Percentiles rank a stretch among this genome's conserved stretches.
Conservation (phyloP, 2,329 filamentous ascomycete species). For the Fusarium sp. region DNA sequence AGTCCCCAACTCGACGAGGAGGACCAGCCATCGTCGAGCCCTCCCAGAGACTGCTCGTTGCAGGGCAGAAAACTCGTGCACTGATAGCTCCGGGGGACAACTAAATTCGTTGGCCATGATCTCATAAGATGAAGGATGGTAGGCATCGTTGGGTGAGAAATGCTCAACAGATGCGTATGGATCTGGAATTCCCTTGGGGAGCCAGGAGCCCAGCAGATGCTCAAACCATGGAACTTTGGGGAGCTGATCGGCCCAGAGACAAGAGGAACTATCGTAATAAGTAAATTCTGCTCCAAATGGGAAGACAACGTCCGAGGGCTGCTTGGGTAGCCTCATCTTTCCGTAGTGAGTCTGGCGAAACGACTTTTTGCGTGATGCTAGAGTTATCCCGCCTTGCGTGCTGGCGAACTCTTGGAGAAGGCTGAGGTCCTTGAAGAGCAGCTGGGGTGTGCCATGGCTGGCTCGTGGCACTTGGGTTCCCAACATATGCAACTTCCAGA, state of each 20-base stretch:
- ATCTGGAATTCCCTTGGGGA: slow-evolving; percentile 24
- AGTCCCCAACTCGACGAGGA: slow-evolving; percentile 61
- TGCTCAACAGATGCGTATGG: slow-evolving; percentile 7
- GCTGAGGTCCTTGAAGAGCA: slow-evolving; percentile 6
- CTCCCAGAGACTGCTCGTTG: slow-evolving; percentile 58
- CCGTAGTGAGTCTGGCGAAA: slow-evolving; percentile 42
- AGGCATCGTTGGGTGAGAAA: slow-evolving; percentile 3
- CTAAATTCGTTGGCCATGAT: slow-evolving; percentile 60
- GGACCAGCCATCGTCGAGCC: slow-evolving; percentile 57
- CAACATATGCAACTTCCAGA: slow-evolving; percentile 22
- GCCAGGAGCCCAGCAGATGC: slow-evolving; percentile 40
- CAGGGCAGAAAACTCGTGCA: slow-evolving; percentile 64
- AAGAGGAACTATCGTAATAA: slow-evolving; percentile 20
- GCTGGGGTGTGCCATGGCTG: background rate
- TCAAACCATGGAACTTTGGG: slow-evolving; percentile 6
- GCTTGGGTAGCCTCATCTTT: slow-evolving; percentile 23
- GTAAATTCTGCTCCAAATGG: slow-evolving; percentile 25
- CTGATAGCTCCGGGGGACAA: slow-evolving; percentile 58
- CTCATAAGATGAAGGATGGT: slow-evolving; percentile 62
- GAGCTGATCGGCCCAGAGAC: slow-evolving; percentile 22
- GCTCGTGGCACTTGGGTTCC: background rate
- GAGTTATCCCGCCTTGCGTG: slow-evolving; percentile 3
- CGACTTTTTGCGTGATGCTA: slow-evolving; percentile 41
- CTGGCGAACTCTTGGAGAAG: background rate
- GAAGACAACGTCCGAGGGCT: slow-evolving; percentile 23